phyloP scores from a whole-genome alignment of 345 rosid genomes.

The Arabidopsis suecica region DNA sequence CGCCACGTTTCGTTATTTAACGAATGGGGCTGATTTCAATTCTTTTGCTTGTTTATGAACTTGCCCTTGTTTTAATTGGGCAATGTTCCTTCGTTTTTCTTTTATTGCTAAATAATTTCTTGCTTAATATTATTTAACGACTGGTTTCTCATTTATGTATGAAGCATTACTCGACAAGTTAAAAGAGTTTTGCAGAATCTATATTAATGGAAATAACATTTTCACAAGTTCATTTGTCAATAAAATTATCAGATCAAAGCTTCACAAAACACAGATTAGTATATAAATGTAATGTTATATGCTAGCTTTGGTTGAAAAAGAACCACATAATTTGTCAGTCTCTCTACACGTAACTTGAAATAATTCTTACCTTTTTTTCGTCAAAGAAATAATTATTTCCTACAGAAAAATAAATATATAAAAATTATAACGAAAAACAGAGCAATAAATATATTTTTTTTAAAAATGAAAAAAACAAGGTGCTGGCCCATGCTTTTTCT shows the following conservation, averaged over 20 bases:
- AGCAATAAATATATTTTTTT: constrained; percentile 14
- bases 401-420: neutral
- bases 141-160: constrained; percentile 31
- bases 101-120: constrained; percentile 18
- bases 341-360: neutral
- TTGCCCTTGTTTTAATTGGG: constrained; percentile 41
- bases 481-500: constrained; percentile 40
- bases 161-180: constrained; percentile 24
- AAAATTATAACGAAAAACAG: neutral
- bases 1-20: neutral
- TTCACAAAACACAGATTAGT: neutral
- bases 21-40: neutral
- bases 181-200: constrained; percentile 11
- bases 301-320: neutral
- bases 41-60: constrained; percentile 27
- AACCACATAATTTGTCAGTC: neutral
- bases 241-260: neutral
- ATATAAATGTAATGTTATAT: neutral
- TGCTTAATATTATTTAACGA: neutral
- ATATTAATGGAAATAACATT: constrained; percentile 26
- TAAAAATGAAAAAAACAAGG: constrained; percentile 32
- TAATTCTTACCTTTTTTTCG: neutral
- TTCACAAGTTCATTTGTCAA: neutral
- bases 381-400: neutral
- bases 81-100: constrained; percentile 29